Conservation (phyloP, 169 alveolate species). For the Cryptosporidium ubiquitum region DNA sequence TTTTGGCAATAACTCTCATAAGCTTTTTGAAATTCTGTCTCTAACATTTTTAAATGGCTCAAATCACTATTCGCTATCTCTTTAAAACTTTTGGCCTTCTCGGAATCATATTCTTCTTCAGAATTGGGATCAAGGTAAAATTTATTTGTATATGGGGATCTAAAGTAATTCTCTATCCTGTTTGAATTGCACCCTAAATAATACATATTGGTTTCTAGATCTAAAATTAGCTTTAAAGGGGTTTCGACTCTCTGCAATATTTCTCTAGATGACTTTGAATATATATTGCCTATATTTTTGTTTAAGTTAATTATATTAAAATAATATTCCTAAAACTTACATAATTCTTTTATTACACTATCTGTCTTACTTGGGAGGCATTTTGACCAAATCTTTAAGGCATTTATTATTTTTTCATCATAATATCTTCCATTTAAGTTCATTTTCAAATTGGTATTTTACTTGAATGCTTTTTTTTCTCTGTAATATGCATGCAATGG, state of each 20-base stretch:
- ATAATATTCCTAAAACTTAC: conserved; percentile 33
- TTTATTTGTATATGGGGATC: conserved; percentile 60
- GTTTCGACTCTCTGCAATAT: conserved; percentile 24
- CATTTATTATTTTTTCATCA: conserved; percentile 25
- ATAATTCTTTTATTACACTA: neutral
- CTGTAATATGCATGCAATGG: neutral
- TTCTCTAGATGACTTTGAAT: neutral
- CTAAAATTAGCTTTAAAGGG: conserved; percentile 26
- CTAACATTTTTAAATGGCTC: conserved; percentile 31
- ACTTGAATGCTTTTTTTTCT: neutral
- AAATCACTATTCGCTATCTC: conserved; percentile 9
- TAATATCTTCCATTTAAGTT: neutral
- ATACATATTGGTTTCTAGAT: conserved; percentile 27
- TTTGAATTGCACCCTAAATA: conserved; percentile 63
- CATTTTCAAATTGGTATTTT: neutral
- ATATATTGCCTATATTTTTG: conserved; percentile 15
- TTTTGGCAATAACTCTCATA: conserved; percentile 48
- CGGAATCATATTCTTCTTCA: neutral
- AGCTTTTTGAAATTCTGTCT: conserved; percentile 27
- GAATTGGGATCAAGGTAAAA: neutral
- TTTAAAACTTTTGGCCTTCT: neutral
- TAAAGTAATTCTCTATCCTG: conserved; percentile 27
- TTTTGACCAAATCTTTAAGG: conserved; percentile 63
- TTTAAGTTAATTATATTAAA: neutral
- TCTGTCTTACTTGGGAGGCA: conserved; percentile 47